Conservation (phyloP, 306 rosid genomes). For the Corylus avellana region DNA sequence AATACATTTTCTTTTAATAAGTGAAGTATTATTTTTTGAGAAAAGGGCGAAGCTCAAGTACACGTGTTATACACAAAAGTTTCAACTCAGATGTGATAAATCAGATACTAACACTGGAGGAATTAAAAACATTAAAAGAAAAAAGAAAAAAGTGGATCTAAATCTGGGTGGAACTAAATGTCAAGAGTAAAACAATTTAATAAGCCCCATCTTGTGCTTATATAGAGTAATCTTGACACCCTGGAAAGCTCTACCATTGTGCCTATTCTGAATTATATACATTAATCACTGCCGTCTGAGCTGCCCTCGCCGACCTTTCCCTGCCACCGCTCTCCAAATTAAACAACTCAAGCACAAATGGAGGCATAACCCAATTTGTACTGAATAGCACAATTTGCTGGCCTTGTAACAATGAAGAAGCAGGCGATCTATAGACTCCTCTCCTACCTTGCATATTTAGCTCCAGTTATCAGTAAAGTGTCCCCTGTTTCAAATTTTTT, state of each 20-base stretch:
- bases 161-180: background rate
- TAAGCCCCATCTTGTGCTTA: too few relatives aligned
- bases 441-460: background rate
- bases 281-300: too few relatives aligned
- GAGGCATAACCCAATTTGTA: conserved; percentile 9
- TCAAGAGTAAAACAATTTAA: too few relatives aligned
- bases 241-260: too few relatives aligned
- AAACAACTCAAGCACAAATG: conserved; percentile 8
- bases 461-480: background rate
- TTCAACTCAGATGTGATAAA: background rate
- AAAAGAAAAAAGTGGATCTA: background rate
- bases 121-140: background rate
- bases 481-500: background rate
- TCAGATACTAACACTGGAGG: background rate
- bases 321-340: background rate
- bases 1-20: background rate
- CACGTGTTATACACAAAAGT: background rate
- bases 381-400: background rate
- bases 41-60: background rate
- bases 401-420: background rate
- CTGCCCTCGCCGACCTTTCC: background rate
- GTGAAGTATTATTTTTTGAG: background rate
- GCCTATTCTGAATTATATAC: too few relatives aligned
- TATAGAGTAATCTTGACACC: too few relatives aligned
- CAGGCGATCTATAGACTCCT: background rate